Conservation (phyloP, 352 stramenopile species). For the Pythium aphanidermatum region DNA sequence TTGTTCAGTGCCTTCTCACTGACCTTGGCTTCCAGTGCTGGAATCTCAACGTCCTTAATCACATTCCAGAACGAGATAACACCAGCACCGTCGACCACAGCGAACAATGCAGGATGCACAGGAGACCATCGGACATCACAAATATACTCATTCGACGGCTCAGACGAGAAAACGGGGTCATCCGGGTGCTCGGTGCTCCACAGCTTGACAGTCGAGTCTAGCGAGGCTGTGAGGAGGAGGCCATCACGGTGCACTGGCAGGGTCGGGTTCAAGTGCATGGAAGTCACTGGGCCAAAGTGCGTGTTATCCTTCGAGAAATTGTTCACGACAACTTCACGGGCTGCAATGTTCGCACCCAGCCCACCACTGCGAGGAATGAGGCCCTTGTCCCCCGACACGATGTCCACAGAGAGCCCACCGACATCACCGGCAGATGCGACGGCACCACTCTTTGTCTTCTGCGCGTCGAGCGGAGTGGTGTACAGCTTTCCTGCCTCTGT, state of each 20-base stretch:
- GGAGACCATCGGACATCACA: constrained; percentile 85
- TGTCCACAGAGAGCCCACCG: constrained; percentile 10
- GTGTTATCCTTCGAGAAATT: constrained; percentile 54
- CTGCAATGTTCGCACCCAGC: constrained; percentile 7
- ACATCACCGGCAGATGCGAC: constrained; percentile 8
- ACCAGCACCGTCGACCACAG: constrained; percentile 71
- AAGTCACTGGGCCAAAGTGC: constrained; percentile 80
- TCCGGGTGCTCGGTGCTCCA: constrained; percentile 81
- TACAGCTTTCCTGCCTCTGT: constrained; percentile 80
- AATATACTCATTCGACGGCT: constrained; percentile 85
- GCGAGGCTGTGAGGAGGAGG: constrained; percentile 73
- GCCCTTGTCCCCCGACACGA: constrained; percentile 29
- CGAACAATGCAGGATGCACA: constrained; percentile 73
- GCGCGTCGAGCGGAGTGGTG: constrained; percentile 62
- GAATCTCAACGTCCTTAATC: constrained; percentile 75
- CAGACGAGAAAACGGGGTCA: constrained; percentile 68
- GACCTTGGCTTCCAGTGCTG: constrained; percentile 56
- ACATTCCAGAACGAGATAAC: constrained; percentile 82
- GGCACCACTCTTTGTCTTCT: constrained; percentile 51
- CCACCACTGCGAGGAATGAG: constrained; percentile 9
- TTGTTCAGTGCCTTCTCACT: constrained; percentile 78
- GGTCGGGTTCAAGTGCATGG: constrained; percentile 80
- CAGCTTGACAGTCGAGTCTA: constrained; percentile 85
- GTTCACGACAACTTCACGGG: constrained; percentile 67
- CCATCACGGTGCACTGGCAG: constrained; percentile 64